Evolutionary conservation across 2,329 filamentous ascomycete species (phyloP).

Genomic region (Exophiala dermatitidis): DNA sequence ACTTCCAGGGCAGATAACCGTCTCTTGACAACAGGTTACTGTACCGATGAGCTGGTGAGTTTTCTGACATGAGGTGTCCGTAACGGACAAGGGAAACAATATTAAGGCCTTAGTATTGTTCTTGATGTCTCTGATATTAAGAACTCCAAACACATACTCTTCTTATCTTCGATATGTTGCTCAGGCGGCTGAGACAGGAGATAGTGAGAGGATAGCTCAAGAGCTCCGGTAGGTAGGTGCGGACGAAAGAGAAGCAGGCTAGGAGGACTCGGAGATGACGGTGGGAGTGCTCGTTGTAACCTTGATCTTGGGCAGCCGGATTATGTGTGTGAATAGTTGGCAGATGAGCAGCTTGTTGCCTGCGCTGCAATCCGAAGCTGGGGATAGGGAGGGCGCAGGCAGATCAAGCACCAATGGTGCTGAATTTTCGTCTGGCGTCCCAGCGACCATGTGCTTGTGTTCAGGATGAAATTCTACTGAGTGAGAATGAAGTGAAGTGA

Average conservation of each 20-base stretch:
- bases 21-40: too few relatives aligned
- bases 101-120: conserved; percentile 22
- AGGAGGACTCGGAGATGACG: too few relatives aligned
- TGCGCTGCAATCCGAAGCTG: too few relatives aligned
- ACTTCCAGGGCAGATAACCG: too few relatives aligned
- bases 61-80: not conserved
- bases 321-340: too few relatives aligned
- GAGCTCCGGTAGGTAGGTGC: too few relatives aligned
- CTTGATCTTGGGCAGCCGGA: too few relatives aligned
- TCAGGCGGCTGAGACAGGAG: not conserved
- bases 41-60: not conserved
- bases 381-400: not conserved
- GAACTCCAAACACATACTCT: not conserved
- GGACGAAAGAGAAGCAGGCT: too few relatives aligned
- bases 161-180: too few relatives aligned
- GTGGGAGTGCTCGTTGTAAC: too few relatives aligned
- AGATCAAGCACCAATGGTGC: not conserved
- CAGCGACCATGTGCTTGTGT: not conserved
- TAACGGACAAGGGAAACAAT: conserved; percentile 8
- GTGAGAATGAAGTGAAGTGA: not conserved
- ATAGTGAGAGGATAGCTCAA: too few relatives aligned
- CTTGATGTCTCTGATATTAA: conserved; percentile 15
- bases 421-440: not conserved
- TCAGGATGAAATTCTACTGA: not conserved
- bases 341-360: too few relatives aligned